phyloP scores from a whole-genome alignment of 2,329 filamentous ascomycete genomes.

The Drechmeria coniospora region DNA sequence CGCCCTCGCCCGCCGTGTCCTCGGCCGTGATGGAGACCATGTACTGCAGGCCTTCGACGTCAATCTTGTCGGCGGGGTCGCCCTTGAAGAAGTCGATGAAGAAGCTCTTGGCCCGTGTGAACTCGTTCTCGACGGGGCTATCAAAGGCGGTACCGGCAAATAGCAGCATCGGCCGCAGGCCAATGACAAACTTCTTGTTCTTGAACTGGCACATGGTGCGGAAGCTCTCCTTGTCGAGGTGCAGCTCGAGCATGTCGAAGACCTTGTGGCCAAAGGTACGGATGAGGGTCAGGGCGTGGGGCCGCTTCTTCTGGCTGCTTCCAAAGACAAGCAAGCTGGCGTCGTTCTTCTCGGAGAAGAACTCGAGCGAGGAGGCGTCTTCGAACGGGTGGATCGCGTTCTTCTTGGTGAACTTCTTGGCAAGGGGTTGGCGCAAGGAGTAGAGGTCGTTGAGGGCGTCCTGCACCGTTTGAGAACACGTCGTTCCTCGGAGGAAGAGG shows the following conservation, averaged over 20 bases:
- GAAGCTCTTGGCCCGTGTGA: constrained; percentile 74
- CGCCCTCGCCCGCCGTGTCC: constrained; percentile 32
- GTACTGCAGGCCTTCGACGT: constrained; percentile 91
- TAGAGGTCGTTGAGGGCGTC: constrained; percentile 75
- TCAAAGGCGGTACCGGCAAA: constrained; percentile 85
- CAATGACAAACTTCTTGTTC: constrained; percentile 58
- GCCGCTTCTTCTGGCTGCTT: constrained; percentile 84
- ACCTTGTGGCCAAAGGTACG: constrained; percentile 77
- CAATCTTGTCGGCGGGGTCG: constrained; percentile 58
- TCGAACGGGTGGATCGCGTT: constrained; percentile 93
- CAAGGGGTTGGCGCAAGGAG: constrained; percentile 68
- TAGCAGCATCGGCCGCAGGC: constrained; percentile 77
- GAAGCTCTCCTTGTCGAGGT: constrained; percentile 62
- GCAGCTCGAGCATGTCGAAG: constrained; percentile 86
- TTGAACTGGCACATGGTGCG: constrained; percentile 61
- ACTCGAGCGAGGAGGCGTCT: constrained; percentile 73
- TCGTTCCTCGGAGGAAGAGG: constrained; percentile 77
- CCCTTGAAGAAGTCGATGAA: constrained; percentile 86
- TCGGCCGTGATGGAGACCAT: constrained; percentile 68
- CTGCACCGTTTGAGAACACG: constrained; percentile 68
- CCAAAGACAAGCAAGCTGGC: constrained; percentile 73
- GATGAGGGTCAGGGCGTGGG: constrained; percentile 70
- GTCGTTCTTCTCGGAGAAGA: constrained; percentile 95
- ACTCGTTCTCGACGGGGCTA: constrained; percentile 61
- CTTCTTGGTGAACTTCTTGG: constrained; percentile 92